Evolutionary conservation across 306 rosid genomes (phyloP).

Genomic region (Prunus mira): DNA sequence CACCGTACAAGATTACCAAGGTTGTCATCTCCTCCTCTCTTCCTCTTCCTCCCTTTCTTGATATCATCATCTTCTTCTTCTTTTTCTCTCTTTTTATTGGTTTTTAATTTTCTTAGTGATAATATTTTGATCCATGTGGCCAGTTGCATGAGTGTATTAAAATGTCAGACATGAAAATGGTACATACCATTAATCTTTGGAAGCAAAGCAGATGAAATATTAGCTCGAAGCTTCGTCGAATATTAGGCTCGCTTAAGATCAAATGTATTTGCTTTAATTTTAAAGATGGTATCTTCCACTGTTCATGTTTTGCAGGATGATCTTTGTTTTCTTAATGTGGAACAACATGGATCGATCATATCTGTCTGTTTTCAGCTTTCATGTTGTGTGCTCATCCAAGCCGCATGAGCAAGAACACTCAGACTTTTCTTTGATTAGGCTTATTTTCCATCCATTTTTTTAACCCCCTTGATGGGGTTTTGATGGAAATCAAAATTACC

Average conservation of each 20-base stretch:
- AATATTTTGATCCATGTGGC: background rate
- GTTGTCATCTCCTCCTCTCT: slow-evolving; percentile 22
- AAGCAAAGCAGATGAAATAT: background rate
- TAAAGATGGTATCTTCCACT: too few relatives aligned
- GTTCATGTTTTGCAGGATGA: too few relatives aligned
- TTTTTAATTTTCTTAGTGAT: background rate
- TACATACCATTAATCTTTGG: background rate
- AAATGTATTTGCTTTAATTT: too few relatives aligned
- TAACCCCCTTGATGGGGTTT: background rate
- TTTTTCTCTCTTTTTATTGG: slow-evolving; percentile 1
- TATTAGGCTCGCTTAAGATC: background rate
- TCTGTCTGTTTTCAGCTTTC: background rate
- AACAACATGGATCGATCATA: background rate
- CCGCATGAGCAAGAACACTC: background rate
- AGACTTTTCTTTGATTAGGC: background rate
- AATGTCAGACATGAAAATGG: background rate
- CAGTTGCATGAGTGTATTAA: background rate
- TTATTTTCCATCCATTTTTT: background rate
- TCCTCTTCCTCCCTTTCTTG: background rate
- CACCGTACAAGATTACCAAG: slow-evolving; percentile 29
- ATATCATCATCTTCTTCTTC: background rate
- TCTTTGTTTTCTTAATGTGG: background rate
- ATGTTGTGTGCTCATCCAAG: background rate
- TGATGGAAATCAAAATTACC: background rate
- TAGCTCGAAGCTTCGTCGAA: background rate